Evolutionary conservation across 1,284 basidiomycete genomes (phyloP).

Genomic region (Termitomyces sp.): DNA sequence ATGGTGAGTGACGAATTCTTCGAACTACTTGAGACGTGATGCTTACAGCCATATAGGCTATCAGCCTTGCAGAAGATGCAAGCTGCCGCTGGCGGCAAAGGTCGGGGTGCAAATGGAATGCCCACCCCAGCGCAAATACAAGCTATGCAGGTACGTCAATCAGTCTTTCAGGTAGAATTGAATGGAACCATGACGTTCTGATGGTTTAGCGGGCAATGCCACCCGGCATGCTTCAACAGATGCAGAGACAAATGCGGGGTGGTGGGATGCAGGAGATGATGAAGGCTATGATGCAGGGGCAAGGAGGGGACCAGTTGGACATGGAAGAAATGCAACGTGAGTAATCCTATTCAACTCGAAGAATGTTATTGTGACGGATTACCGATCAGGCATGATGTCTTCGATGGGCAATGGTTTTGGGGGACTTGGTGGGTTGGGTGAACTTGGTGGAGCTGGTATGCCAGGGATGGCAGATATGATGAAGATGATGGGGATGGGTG

Average conservation of each 20-base stretch:
- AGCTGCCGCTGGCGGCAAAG: constrained; percentile 76
- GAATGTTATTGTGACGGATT: constrained; percentile 4
- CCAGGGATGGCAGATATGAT: constrained; percentile 71
- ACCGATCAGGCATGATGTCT: constrained; percentile 68
- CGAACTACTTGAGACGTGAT: neutral
- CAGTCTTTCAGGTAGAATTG: neutral
- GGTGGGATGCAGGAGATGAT: constrained; percentile 95
- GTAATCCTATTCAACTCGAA: constrained; percentile 18
- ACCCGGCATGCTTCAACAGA: constrained; percentile 82
- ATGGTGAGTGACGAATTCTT: constrained; percentile 45
- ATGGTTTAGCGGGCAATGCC: constrained; percentile 72
- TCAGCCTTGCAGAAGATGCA: constrained; percentile 91
- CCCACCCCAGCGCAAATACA: constrained; percentile 89
- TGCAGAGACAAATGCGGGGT: constrained; percentile 76
- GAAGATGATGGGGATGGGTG: constrained; percentile 83
- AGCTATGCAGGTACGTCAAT: constrained; percentile 71
- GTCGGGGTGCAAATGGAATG: constrained; percentile 80
- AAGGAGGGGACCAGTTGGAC: constrained; percentile 77
- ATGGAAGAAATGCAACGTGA: constrained; percentile 85
- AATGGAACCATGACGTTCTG: constrained; percentile 5
- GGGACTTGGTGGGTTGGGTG: constrained; percentile 55
- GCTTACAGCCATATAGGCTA: constrained; percentile 44
- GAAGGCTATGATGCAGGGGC: constrained; percentile 92
- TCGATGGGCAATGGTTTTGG: constrained; percentile 69
- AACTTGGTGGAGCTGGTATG: constrained; percentile 53